Evolutionary conservation across 129 eudicot genomes (phyloP).

Genomic region (Tagetes erecta): DNA sequence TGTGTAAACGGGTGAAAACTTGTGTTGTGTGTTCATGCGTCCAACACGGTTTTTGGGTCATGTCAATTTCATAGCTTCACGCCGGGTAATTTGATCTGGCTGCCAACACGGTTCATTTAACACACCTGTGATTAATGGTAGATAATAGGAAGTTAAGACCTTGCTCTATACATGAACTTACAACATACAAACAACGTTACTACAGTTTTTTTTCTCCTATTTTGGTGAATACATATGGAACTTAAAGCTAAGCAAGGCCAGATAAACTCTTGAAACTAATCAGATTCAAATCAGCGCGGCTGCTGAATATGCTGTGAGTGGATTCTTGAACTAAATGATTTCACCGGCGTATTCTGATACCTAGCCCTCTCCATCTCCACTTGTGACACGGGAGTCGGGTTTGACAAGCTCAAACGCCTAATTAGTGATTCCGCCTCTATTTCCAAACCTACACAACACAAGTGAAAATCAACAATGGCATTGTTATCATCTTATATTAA

Average conservation of each 20-base stretch:
- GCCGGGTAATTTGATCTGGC: too few species aligned
- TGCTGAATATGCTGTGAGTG: conserved; percentile 59
- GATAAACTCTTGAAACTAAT: conserved; percentile 18
- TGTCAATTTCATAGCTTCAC: too few species aligned
- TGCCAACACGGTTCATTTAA: too few species aligned
- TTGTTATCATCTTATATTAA: neutral
- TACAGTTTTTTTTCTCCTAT: neutral
- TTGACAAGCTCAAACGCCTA: conserved; percentile 45
- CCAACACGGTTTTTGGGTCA: neutral
- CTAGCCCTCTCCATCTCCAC: conserved; percentile 42
- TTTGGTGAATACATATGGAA: conserved; percentile 23
- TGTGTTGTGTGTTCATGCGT: neutral
- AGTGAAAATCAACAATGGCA: neutral
- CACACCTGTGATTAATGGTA: conserved; percentile 53
- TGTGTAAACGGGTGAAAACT: neutral
- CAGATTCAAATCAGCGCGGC: conserved; percentile 55
- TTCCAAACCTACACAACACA: conserved; percentile 32
- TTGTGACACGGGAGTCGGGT: conserved; percentile 33
- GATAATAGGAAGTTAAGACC: conserved; percentile 34
- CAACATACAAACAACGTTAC: conserved; percentile 35
- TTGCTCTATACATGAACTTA: conserved; percentile 67
- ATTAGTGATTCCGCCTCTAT: conserved; percentile 38
- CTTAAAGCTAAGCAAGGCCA: conserved; percentile 28
- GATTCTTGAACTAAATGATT: conserved; percentile 42
- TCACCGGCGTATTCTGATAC: conserved; percentile 56